Evolutionary conservation across 208 protist species (phyloP), one percentile per base, ranked within the genome.

Genomic region (Acanthamoeba healyi): DNA sequence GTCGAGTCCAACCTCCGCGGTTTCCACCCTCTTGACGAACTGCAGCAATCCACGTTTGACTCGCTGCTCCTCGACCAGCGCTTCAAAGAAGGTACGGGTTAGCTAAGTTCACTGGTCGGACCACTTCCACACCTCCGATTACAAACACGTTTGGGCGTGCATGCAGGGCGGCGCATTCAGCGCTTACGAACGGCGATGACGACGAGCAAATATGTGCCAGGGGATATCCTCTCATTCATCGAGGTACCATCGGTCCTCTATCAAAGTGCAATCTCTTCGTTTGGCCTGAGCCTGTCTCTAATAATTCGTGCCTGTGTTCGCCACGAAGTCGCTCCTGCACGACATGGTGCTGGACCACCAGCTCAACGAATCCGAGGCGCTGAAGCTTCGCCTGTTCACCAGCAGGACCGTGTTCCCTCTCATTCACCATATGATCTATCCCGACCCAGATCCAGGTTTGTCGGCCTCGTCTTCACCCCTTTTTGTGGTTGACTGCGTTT

Each of bases 11-110:
- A 82, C 42, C 24, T 38, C 2, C 15, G 42, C 34, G 72, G 72
- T 4, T 82, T 54, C 42, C 72, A 82, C 72, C 22, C 72, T 2
- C 26, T 36, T 17, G 72, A 82, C 42, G 72, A 82, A 17, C 19
- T 4, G 38, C 72, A 51, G 42, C 72, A 82, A n/a, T 44, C 72
- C 4, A 15, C 40, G 17, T 82, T 82, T 51, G 42, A 82, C 42
- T 44, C 72, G 38, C 38, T 82, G 24, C 38, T 82, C 38, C 40
- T 82, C 34, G 72, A 82, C 40, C 72, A 82, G 22, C 72, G 72
- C 72, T 82, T 82, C 72, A 82, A 82, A 51, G 40, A 44, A 51
- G 72, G 72, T 51, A 51, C 72, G 15, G 4, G 3, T 24, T 19
- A 5, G 10, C 58, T 29, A 29, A 32, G 6, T 26, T 65, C 10